Evolutionary conservation across 441 rosid species (phyloP), one percentile per base, ranked within the genome.

Genomic region (Raphanus hybrid): DNA sequence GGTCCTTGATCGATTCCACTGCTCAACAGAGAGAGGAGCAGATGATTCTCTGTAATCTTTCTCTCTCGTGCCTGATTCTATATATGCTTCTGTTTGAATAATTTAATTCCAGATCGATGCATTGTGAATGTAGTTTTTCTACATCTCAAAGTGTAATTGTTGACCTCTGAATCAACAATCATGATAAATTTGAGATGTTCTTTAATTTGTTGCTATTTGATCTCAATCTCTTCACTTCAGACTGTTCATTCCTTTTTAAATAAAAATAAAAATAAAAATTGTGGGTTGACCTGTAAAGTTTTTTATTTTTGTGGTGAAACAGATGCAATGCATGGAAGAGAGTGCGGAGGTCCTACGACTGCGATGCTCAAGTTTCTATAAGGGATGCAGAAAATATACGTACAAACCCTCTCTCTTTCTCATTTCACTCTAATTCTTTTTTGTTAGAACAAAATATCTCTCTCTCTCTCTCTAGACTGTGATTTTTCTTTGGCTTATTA

Each of bases 381-480:
- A 96, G 88, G 99, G 95, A 74, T 87, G 93, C 80, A 87, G 88
- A 67, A 96, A 96, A 71, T 96, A 93, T 84, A 92, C 97, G 97
- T 96, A 87, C 12, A 3, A 91, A 71, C 60, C 72, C 59, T 71
- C 52, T 41, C 2, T 15, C 58, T 55, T 73, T 59, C 73, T 61
- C 8, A 52, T 6, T 73, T 5, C 57, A 8, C 55, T 58, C 20
- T 32, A 18, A 18, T 52, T 29, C 6, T 72, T 11, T 43, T 43
- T 11, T 73, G n/a, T n/a, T 34, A 23, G 34, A 23, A 43, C 26
- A 57, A 5, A 3, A 29, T 29, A 29, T 29, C 9, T 9, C 10
- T 37, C 10, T 37, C 10, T 37, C 5, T 41, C 10, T 48, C 16
- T 48, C 55, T 50, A 16, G 23, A 52, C 16, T 52, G 58, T 52